These are phyloP conservation scores for Claviceps sp. DNA, from an alignment of 2,329 filamentous ascomycete genomes.

Conservation along the genomic window DNA sequence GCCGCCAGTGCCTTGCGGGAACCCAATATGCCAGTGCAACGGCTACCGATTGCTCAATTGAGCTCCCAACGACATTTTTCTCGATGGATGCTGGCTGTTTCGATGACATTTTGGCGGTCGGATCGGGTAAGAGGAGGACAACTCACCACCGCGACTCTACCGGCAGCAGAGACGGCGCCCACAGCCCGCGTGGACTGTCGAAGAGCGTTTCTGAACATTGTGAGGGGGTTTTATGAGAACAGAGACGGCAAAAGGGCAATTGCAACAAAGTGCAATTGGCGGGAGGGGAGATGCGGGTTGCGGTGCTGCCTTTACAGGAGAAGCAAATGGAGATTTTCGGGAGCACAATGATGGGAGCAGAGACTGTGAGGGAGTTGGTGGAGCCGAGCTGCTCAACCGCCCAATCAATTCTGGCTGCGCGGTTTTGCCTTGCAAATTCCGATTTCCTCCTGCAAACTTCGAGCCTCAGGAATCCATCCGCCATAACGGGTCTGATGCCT, in stretches of 20 bases:
- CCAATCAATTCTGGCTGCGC: conserved; percentile 23
- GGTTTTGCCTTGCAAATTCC: conserved; percentile 26
- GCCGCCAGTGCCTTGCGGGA: background rate
- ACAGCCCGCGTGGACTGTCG: conserved; percentile 92
- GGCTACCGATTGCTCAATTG: conserved; percentile 21
- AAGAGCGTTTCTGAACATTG: conserved; percentile 97
- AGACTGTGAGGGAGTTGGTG: conserved; percentile 29
- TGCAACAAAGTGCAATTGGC: conserved; percentile 48
- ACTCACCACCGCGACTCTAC: conserved; percentile 93
- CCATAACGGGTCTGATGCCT: background rate
- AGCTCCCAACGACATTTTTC: conserved; percentile 16
- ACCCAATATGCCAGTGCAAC: background rate
- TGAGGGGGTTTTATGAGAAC: conserved; percentile 36
- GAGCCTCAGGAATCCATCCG: conserved; percentile 7
- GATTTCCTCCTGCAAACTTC: conserved; percentile 18
- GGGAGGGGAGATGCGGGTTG: conserved; percentile 45
- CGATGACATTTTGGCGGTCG: conserved; percentile 33
- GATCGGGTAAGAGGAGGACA: conserved; percentile 26
- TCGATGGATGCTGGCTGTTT: conserved; percentile 20
- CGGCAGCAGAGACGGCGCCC: conserved; percentile 81
- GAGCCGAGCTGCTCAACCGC: conserved; percentile 18
- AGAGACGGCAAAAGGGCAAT: conserved; percentile 44
- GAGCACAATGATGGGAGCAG: conserved; percentile 27
- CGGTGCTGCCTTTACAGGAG: conserved; percentile 33
- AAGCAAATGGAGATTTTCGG: conserved; percentile 32